These are phyloP conservation scores for Candida hispaniensis DNA, from an alignment of 805 yeast genomes.

Conservation along the genomic window DNA sequence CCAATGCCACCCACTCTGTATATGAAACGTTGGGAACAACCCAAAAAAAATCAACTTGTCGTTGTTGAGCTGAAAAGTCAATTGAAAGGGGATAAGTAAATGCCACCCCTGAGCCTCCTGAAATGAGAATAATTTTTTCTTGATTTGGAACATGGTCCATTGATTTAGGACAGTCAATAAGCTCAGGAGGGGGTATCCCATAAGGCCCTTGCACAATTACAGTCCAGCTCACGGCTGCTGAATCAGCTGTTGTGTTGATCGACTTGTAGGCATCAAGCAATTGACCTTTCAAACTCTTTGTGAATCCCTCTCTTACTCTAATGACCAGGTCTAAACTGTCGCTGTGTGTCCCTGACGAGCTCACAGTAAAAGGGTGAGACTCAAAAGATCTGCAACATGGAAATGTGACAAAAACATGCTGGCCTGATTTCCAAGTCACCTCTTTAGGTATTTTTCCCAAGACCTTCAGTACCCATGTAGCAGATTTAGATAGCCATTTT, in stretches of 20 bases:
- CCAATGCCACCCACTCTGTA: conserved; percentile 24
- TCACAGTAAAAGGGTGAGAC: conserved; percentile 24
- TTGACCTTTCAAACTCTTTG: conserved; percentile 19
- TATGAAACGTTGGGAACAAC: conserved; percentile 25
- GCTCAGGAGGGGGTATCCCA: conserved; percentile 20
- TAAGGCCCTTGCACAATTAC: conserved; percentile 23
- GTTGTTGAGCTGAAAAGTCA: conserved; percentile 10
- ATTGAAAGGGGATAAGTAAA: conserved; percentile 25
- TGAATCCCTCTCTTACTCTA: conserved; percentile 27
- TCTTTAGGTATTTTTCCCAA: not conserved
- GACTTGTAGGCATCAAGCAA: conserved; percentile 4
- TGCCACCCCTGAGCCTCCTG: conserved; percentile 30
- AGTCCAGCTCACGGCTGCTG: conserved; percentile 4
- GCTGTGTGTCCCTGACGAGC: conserved; percentile 17
- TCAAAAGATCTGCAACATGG: conserved; percentile 19
- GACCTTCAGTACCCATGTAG: not conserved
- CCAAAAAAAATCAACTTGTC: conserved; percentile 26
- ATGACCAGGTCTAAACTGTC: conserved; percentile 24
- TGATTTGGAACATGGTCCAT: too few relatives aligned
- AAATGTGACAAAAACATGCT: conserved; percentile 23
- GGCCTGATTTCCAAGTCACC: conserved; percentile 21
- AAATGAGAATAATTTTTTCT: conserved; percentile 22
- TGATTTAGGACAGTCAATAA: conserved; percentile 6
- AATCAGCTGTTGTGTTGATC: not conserved
- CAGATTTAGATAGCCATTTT: not conserved